A percentile compares a stretch with the other conserved stretches of the same genome.
phyloP scores from a whole-genome alignment of 768 basidiomycete species.

The Termitomyces eurrhizus region DNA sequence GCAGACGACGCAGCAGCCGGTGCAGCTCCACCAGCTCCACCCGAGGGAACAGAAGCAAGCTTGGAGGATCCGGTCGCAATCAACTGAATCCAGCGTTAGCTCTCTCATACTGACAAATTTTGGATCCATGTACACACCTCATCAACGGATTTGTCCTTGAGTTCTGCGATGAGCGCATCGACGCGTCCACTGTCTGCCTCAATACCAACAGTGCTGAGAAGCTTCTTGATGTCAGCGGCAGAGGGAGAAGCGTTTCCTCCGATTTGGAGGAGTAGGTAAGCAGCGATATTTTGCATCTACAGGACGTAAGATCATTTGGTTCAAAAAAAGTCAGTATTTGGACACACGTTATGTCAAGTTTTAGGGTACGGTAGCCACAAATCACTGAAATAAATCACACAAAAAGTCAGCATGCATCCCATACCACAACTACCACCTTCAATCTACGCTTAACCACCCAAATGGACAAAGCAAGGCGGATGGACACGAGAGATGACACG shows the following conservation, averaged over 20 bases:
- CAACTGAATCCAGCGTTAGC: constrained; percentile 42
- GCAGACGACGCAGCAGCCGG: constrained; percentile 49
- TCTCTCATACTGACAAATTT: not conserved
- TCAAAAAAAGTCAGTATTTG: not conserved
- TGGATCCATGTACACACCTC: constrained; percentile 43
- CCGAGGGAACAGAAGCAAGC: constrained; percentile 96
- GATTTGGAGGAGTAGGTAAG: constrained; percentile 94
- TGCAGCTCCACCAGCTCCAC: constrained; percentile 70
- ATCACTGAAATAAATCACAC: constrained; percentile 51
- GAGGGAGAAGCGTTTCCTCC: constrained; percentile 90
- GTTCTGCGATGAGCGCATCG: constrained; percentile 81
- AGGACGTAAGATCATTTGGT: not conserved
- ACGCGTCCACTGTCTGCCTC: constrained; percentile 84
- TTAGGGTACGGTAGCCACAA: constrained; percentile 78
- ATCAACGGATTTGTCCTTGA: constrained; percentile 86
- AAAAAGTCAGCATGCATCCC: constrained; percentile 4
- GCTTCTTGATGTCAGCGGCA: constrained; percentile 82
- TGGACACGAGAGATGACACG: constrained; percentile 20
- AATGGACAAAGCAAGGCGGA: not conserved
- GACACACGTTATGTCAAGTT: constrained; percentile 42
- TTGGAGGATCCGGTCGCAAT: constrained; percentile 91
- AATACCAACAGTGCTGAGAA: constrained; percentile 83
- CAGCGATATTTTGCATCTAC: constrained; percentile 91
- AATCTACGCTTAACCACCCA: not conserved
- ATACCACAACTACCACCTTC: not conserved